Conservation (phyloP, 257 asterid genomes). For the Solanum virginianum region DNA sequence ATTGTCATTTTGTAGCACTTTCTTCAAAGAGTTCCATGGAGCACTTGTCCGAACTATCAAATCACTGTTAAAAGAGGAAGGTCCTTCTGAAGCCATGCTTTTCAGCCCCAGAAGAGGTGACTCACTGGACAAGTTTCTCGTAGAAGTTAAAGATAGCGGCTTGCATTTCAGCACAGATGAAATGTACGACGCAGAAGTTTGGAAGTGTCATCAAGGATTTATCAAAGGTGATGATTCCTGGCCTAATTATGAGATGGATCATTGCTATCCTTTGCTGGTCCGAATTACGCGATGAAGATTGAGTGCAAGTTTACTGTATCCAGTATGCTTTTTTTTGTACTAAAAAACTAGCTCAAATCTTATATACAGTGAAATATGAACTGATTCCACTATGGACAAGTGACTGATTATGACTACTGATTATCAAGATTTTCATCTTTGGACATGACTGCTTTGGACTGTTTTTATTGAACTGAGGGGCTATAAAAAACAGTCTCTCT, state of each 20-base stretch:
- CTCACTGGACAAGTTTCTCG: constrained; percentile 67
- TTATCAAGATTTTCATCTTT: neutral
- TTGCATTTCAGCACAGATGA: constrained; percentile 47
- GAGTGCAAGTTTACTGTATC: neutral
- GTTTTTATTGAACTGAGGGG: too few relatives aligned
- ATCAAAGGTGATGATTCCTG: constrained; percentile 48
- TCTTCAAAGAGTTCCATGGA: constrained; percentile 71
- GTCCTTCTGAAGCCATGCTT: constrained; percentile 69
- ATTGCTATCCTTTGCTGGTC: constrained; percentile 80
- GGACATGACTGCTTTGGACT: too few relatives aligned
- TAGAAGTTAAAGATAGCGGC: constrained; percentile 38
- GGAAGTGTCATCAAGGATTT: constrained; percentile 47
- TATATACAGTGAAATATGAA: neutral
- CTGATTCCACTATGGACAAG: neutral
- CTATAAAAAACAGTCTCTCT: too few relatives aligned
- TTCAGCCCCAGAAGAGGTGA: constrained; percentile 84
- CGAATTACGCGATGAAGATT: constrained; percentile 29
- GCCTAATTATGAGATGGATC: constrained; percentile 82
- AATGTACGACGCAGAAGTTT: constrained; percentile 45
- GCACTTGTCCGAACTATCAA: constrained; percentile 64
- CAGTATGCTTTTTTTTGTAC: neutral
- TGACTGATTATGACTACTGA: neutral
- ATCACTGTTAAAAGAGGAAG: constrained; percentile 48
- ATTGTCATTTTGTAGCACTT: constrained; percentile 54
- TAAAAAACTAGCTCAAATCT: neutral